Conservation (phyloP, 176 grass and related monocot genomes). For the Phoenix dactylifera region DNA sequence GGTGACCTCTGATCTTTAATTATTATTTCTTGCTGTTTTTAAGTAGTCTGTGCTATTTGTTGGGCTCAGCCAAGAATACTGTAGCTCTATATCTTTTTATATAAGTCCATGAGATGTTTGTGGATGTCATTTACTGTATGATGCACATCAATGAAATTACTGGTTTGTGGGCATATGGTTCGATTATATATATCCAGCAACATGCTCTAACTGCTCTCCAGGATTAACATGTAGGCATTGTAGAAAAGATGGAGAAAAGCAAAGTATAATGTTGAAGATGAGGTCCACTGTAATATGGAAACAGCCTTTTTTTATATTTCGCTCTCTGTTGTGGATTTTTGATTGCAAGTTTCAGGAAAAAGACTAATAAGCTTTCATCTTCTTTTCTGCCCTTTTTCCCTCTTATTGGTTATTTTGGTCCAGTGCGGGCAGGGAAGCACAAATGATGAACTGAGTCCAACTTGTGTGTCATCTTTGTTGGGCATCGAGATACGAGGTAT, state of each 20-base stretch:
- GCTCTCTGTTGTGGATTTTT: neutral
- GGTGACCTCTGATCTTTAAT: too few relatives aligned
- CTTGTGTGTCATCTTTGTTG: constrained; percentile 86
- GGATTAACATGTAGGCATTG: constrained; percentile 15
- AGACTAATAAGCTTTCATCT: neutral
- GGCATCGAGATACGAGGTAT: constrained; percentile 72
- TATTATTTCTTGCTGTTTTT: too few relatives aligned
- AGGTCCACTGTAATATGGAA: constrained; percentile 13
- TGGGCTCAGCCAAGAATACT: too few relatives aligned
- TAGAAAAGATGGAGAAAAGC: constrained; percentile 32
- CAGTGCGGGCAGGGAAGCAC: constrained; percentile 95
- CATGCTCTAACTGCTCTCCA: constrained; percentile 13
- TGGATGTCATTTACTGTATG: too few relatives aligned
- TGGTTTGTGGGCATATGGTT: too few relatives aligned
- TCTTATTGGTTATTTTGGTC: constrained; percentile 21
- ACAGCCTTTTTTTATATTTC: constrained; percentile 12
- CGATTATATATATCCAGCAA: too few relatives aligned
- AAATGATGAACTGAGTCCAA: constrained; percentile 81
- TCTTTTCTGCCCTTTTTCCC: constrained; percentile 18
- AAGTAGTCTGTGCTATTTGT: too few relatives aligned
- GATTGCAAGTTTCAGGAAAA: neutral
- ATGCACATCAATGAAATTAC: too few relatives aligned
- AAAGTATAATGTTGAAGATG: constrained; percentile 28
- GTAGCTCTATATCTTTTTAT: too few relatives aligned
- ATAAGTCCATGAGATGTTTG: too few relatives aligned